A percentile compares a stretch with the other conserved stretches of the same genome.
These are phyloP conservation scores for Schwanniomyces sp. DNA, from an alignment of 805 yeast genomes.

Conservation along the genomic window DNA sequence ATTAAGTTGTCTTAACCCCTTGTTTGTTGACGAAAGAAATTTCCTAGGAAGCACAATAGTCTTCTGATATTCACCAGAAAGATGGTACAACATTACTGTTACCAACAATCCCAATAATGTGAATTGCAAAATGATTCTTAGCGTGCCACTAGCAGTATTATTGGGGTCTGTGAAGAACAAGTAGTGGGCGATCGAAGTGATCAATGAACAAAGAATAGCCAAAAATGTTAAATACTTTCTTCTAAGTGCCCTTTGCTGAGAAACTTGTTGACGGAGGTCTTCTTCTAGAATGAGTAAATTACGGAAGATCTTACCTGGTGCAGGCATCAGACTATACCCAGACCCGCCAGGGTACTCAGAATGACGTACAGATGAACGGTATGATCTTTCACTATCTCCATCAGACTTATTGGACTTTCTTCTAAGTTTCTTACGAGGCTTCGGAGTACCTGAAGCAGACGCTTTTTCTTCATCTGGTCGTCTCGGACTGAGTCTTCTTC, in stretches of 20 bases:
- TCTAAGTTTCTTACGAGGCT: conserved; percentile 21
- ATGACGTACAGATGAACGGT: conserved; percentile 15
- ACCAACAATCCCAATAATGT: conserved; percentile 60
- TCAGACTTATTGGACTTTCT: conserved; percentile 23
- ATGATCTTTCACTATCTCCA: conserved; percentile 21
- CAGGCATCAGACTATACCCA: conserved; percentile 37
- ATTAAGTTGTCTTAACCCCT: conserved; percentile 83
- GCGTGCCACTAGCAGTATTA: conserved; percentile 25
- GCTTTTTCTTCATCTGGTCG: conserved; percentile 8
- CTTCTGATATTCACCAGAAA: conserved; percentile 87
- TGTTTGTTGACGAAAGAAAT: conserved; percentile 80
- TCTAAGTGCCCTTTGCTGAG: conserved; percentile 66
- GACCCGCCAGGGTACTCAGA: conserved; percentile 17
- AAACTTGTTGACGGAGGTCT: conserved; percentile 75
- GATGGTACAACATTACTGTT: conserved; percentile 72
- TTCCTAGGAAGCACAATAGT: conserved; percentile 81
- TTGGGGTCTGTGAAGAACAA: conserved; percentile 27
- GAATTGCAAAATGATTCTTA: conserved; percentile 48
- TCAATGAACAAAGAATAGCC: conserved; percentile 37
- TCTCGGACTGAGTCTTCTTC: conserved; percentile 5
- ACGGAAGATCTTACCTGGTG: conserved; percentile 73
- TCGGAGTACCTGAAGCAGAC: conserved; percentile 16
- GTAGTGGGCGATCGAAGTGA: conserved; percentile 40
- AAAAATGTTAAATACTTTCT: conserved; percentile 59
- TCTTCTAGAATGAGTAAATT: conserved; percentile 85